A percentile compares a stretch with the other conserved stretches of the same genome.
These are phyloP conservation scores for Wickerhamomyces strasburgensis DNA, from an alignment of 805 yeast genomes.

Conservation along the genomic window DNA sequence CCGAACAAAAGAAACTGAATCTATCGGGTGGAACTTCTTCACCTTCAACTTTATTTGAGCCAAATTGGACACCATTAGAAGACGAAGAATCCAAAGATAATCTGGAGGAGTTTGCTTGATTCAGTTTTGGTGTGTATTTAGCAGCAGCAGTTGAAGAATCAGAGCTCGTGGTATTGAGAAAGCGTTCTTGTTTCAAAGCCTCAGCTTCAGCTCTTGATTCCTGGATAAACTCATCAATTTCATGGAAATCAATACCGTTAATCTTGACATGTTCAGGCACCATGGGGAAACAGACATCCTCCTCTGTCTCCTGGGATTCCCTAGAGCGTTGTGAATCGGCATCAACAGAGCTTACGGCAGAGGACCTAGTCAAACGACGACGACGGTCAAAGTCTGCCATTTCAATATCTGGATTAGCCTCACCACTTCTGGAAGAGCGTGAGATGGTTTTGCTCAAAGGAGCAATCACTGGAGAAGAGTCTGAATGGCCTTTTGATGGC, in stretches of 20 bases:
- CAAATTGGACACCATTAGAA: conserved; percentile 32
- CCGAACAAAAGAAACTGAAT: conserved; percentile 78
- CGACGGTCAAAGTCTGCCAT: conserved; percentile 31
- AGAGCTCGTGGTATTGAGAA: conserved; percentile 15
- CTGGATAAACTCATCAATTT: conserved; percentile 74
- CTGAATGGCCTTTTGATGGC: conserved; percentile 19
- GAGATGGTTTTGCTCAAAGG: conserved; percentile 21
- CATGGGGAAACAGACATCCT: conserved; percentile 97
- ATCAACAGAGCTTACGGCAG: conserved; percentile 48
- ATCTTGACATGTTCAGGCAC: conserved; percentile 55
- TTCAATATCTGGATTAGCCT: conserved; percentile 29
- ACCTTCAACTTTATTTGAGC: conserved; percentile 34
- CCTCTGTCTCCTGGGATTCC: conserved; percentile 87
- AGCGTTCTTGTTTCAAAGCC: conserved; percentile 23
- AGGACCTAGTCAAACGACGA: conserved; percentile 29
- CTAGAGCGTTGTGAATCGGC: conserved; percentile 69
- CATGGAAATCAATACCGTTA: conserved; percentile 87
- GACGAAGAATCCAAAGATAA: conserved; percentile 9
- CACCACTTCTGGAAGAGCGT: conserved; percentile 17
- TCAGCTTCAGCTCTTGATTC: conserved; percentile 51
- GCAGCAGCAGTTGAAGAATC: conserved; percentile 48
- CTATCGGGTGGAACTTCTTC: conserved; percentile 56
- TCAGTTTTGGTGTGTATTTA: conserved; percentile 50
- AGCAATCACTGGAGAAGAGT: conserved; percentile 19
- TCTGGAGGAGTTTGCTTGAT: conserved; percentile 2